These are phyloP conservation scores for Saccharata proteae DNA, from an alignment of 2,329 filamentous ascomycete genomes.

Conservation along the genomic window DNA sequence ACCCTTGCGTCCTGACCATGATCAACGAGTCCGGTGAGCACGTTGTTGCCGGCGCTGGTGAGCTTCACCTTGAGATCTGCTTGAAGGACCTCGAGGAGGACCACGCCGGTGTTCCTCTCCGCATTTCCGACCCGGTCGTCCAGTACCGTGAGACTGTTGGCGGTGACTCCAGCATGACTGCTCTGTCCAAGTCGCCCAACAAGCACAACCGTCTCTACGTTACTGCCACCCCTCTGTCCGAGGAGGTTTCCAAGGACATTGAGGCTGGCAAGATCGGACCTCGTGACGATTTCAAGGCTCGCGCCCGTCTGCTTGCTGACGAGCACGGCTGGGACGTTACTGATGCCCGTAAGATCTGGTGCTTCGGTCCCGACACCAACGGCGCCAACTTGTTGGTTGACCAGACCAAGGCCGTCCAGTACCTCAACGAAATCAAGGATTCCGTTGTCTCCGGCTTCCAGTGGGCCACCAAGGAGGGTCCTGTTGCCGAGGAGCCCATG, in stretches of 20 bases:
- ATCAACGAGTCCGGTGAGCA: conserved; percentile 94
- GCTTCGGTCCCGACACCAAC: conserved; percentile 94
- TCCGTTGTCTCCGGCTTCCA: conserved; percentile 99
- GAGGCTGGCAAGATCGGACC: conserved; percentile 84
- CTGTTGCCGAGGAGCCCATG: conserved; percentile 96
- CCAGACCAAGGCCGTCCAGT: conserved; percentile 99
- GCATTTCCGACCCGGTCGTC: conserved; percentile 95
- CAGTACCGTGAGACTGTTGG: conserved; percentile 95
- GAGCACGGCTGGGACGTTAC: conserved; percentile 99
- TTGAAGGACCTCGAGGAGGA: conserved; percentile 99
- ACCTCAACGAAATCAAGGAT: conserved; percentile 99
- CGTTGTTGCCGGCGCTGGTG: conserved; percentile 97
- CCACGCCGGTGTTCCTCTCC: conserved; percentile 96
- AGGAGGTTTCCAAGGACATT: conserved; percentile 85
- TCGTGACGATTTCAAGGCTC: conserved; percentile 97
- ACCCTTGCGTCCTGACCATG: conserved; percentile 89
- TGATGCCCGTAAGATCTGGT: conserved; percentile 99
- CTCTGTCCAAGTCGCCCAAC: conserved; percentile 99
- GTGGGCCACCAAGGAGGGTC: conserved; percentile 97
- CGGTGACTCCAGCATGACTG: conserved; percentile 79
- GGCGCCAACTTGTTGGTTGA: conserved; percentile 98
- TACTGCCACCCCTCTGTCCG: conserved; percentile 75
- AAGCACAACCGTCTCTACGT: conserved; percentile 99
- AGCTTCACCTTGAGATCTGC: conserved; percentile 99
- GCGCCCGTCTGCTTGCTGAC: conserved; percentile 90